Percentiles rank a stretch among this genome's conserved stretches.
Conservation (phyloP, 2,329 filamentous ascomycete genomes). For the Metarhizium album region DNA sequence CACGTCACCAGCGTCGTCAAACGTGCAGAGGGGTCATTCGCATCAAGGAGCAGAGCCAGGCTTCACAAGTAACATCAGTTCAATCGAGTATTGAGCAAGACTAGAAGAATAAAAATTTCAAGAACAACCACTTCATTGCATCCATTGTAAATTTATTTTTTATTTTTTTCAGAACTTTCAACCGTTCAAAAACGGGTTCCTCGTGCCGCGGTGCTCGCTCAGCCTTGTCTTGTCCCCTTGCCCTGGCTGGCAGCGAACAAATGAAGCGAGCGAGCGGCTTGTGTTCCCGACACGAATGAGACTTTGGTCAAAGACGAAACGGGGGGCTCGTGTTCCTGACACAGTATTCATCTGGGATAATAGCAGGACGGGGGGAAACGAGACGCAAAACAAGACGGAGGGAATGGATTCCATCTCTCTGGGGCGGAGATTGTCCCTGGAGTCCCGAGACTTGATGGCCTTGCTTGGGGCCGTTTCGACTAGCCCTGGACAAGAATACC, state of each 20-base stretch:
- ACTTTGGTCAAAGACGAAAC: not conserved
- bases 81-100: not conserved
- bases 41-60: not conserved
- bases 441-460: too few species aligned
- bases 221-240: not conserved
- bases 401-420: too few species aligned
- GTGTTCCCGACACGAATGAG: not conserved
- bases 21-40: not conserved
- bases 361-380: not conserved
- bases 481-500: conserved; percentile 15
- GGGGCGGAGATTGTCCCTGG: too few species aligned
- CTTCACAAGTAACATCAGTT: not conserved
- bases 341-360: not conserved
- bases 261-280: not conserved
- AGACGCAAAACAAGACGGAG: not conserved
- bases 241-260: not conserved
- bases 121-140: not conserved
- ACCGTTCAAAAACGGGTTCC: too few species aligned
- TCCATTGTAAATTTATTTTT: too few species aligned
- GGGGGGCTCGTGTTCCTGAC: not conserved
- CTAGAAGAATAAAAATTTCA: not conserved
- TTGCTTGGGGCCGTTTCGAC: not conserved
- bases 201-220: too few species aligned
- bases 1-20: not conserved
- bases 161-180: too few species aligned